Conservation (phyloP, 352 stramenopile species). For the Blastocystis sp. region DNA sequence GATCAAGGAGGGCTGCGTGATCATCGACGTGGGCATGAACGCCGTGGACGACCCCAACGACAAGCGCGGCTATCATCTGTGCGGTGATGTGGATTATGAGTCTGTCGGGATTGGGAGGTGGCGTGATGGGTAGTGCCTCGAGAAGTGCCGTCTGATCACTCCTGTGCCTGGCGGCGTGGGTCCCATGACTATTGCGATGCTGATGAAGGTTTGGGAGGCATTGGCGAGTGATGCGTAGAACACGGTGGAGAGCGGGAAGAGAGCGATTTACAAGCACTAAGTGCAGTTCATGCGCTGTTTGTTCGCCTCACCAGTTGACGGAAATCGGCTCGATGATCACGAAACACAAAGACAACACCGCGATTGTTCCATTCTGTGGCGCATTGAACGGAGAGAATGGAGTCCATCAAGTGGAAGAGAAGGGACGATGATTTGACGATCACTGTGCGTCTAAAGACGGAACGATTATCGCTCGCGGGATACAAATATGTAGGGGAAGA, state of each 20-base stretch:
- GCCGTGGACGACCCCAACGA: conserved; percentile 80
- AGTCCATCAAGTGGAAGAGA: too few species aligned
- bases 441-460: background rate
- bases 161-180: conserved; percentile 93
- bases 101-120: conserved; percentile 73
- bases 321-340: too few species aligned
- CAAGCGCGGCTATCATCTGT: conserved; percentile 88
- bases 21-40: conserved; percentile 99
- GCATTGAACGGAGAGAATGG: too few species aligned
- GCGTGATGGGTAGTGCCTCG: conserved; percentile 69
- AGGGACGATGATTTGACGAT: too few species aligned
- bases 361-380: too few species aligned
- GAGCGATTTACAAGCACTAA: conserved; percentile 51
- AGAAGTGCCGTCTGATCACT: conserved; percentile 86
- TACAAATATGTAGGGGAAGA: background rate
- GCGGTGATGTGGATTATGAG: conserved; percentile 91
- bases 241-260: conserved; percentile 71
- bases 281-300: too few species aligned
- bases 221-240: conserved; percentile 57
- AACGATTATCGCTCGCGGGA: background rate
- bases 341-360: too few species aligned
- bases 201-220: conserved; percentile 67
- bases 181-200: conserved; percentile 93
- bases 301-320: too few species aligned
- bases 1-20: conserved; percentile 85